Evolutionary conservation across 2,329 filamentous ascomycete genomes (phyloP), one percentile per base, ranked within the genome.

Genomic region (Pseudocercospora ulei): DNA sequence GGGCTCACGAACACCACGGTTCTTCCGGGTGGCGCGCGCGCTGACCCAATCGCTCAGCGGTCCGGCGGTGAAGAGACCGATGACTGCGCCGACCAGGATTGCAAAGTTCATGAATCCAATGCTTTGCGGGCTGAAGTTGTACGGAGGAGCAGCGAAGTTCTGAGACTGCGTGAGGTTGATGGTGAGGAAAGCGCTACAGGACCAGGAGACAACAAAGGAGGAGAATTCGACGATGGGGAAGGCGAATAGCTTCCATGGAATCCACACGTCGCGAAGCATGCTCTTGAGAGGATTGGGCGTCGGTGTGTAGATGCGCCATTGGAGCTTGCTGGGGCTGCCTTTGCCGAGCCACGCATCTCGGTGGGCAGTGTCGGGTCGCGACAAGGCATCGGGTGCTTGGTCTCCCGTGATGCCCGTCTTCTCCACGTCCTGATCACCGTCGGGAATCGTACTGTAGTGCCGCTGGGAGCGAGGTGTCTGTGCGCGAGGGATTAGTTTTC

Each of bases 171-270:
- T 77, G n/a, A 79, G 62, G 56, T 79, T 79, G 51, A 78, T 52
- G 2, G 69, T 71, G 30, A 80, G 60, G 58, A 77, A 76, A 13
- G 61, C 67, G 26, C 65, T 71, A 38, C 72, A 73, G 5, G 65
- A 66, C 72, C 73, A 79, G 14, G 69, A 73, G 4, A 77, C 72
- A 16, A 76, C 68, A 48, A 80, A 78, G 9, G 72, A 67, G 1
- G 75, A 65, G 41, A 76, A 74, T 46, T 78, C 68, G 26, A 79
- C 70, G 41, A 80, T 78, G 0, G 76, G 76, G 56, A 74, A 80
- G 0, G 65, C 49, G 52, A 76, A 71, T 1, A 80, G 62, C 49
- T 77, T 75, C 68, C 72, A 76, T 0, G 76, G 76, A 5, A 73
- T 65, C 67, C 69, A 76, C 13, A 80, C 62, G 48, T 75, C 72